These are phyloP conservation scores for Macrolepiota albuminosa DNA, from an alignment of 768 basidiomycete species.

Conservation along the genomic window DNA sequence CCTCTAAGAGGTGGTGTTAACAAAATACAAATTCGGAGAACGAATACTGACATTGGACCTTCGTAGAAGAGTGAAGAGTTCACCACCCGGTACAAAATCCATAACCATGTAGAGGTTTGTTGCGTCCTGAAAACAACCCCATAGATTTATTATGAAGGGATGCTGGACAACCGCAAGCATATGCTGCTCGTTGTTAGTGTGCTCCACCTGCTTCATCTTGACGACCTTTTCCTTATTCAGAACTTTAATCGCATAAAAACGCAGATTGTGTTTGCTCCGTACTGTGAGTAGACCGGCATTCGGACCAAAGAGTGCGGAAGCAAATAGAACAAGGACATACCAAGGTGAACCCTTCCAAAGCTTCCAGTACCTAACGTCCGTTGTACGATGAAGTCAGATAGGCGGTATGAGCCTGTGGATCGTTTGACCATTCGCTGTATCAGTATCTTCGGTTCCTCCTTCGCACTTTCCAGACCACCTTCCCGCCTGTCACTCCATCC, in stretches of 20 bases:
- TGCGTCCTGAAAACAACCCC: slow-evolving; percentile 92
- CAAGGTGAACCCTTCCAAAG: slow-evolving; percentile 94
- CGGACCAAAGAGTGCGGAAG: slow-evolving; percentile 6
- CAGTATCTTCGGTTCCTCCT: slow-evolving; percentile 19
- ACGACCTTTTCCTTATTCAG: slow-evolving; percentile 91
- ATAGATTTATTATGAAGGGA: slow-evolving; percentile 93
- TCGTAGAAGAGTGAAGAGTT: slow-evolving; percentile 89
- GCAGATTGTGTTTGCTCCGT: slow-evolving; percentile 88
- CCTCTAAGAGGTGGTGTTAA: slow-evolving; percentile 43
- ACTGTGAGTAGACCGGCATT: slow-evolving; percentile 38
- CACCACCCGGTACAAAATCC: slow-evolving; percentile 95
- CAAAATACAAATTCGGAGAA: slow-evolving; percentile 11
- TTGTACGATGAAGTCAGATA: slow-evolving; percentile 76
- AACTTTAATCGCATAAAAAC: slow-evolving; percentile 95
- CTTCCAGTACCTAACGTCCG: slow-evolving; percentile 91
- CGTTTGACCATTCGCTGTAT: slow-evolving; percentile 31
- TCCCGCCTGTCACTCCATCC: slow-evolving; percentile 38
- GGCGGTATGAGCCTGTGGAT: slow-evolving; percentile 63
- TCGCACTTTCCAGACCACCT: slow-evolving; percentile 31
- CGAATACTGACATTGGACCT: slow-evolving; percentile 70
- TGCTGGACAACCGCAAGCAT: slow-evolving; percentile 86
- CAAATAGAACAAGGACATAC: slow-evolving; percentile 32
- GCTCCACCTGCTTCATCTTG: slow-evolving; percentile 91
- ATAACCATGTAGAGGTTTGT: slow-evolving; percentile 97
- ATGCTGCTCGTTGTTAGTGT: slow-evolving; percentile 91